phyloP scores from a whole-genome alignment of 768 basidiomycete genomes.

The Lactifluus volemus region DNA sequence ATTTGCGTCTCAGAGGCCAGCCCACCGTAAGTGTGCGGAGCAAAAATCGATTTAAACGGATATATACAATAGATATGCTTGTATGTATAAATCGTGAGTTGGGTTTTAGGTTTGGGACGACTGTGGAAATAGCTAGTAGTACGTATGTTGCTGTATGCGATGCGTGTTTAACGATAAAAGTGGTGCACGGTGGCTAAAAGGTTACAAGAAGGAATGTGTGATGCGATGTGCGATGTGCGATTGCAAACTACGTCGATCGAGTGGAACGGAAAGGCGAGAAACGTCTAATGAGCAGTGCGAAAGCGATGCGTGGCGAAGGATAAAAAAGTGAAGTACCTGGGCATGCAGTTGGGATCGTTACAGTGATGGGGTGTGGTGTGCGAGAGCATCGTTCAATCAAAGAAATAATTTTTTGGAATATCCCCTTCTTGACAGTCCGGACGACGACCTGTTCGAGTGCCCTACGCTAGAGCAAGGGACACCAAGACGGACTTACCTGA shows the following conservation, averaged over 20 bases:
- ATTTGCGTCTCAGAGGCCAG: neutral
- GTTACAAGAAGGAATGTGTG: neutral
- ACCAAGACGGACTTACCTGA: conserved; percentile 8
- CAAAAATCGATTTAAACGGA: neutral
- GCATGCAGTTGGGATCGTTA: neutral
- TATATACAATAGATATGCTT: neutral
- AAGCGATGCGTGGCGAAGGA: neutral
- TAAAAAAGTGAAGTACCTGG: conserved; percentile 1
- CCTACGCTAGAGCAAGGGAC: neutral
- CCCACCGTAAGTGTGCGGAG: neutral
- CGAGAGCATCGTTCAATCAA: neutral
- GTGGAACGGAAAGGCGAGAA: neutral
- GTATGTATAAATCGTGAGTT: conserved; percentile 1
- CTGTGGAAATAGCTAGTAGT: neutral
- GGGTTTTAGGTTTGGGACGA: neutral
- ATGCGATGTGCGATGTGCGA: neutral
- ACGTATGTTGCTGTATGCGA: neutral
- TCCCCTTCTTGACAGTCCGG: neutral
- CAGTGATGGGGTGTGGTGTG: neutral
- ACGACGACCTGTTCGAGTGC: neutral
- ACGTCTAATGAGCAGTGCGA: neutral
- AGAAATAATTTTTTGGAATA: too few relatives aligned
- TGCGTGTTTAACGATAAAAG: neutral
- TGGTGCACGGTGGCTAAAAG: neutral
- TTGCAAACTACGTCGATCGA: neutral